Evolutionary conservation across 257 asterid genomes (phyloP).

Genomic region (Salvia splendens): DNA sequence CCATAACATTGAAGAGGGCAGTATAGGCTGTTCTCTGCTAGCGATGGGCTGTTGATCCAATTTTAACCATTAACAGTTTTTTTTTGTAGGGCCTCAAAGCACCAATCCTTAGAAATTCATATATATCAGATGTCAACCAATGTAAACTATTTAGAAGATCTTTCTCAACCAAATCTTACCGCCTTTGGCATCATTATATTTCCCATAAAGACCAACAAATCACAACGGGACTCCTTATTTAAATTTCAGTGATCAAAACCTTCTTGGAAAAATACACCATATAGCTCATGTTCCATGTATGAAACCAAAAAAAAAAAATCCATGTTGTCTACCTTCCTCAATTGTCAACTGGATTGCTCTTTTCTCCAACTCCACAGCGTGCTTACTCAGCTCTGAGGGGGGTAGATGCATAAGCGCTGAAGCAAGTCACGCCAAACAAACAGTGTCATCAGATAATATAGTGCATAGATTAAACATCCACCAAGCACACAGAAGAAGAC

Average conservation of each 20-base stretch:
- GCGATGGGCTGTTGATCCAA: not conserved
- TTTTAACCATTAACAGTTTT: not conserved
- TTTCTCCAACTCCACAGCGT: slow-evolving; percentile 77
- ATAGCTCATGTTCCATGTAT: slow-evolving; percentile 29
- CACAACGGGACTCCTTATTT: not conserved
- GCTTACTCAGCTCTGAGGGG: slow-evolving; percentile 72
- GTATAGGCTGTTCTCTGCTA: not conserved
- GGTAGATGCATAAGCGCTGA: slow-evolving; percentile 64
- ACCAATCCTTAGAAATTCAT: not conserved
- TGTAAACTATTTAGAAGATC: not conserved
- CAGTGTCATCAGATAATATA: slow-evolving; percentile 15
- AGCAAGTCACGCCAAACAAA: slow-evolving; percentile 36
- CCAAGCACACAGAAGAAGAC: slow-evolving; percentile 38
- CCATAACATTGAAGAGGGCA: not conserved
- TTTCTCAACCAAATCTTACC: not conserved
- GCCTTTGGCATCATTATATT: not conserved
- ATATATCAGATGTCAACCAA: not conserved
- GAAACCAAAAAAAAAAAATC: slow-evolving; percentile 9
- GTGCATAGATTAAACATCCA: slow-evolving; percentile 24
- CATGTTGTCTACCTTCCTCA: slow-evolving; percentile 64
- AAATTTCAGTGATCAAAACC: not conserved
- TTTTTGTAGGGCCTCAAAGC: not conserved
- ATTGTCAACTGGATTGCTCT: slow-evolving; percentile 63
- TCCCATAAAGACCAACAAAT: slow-evolving; percentile 1
- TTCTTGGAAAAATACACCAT: slow-evolving; percentile 1